phyloP scores from a whole-genome alignment of 2,329 filamentous ascomycete genomes.

The Claviceps citrina region DNA sequence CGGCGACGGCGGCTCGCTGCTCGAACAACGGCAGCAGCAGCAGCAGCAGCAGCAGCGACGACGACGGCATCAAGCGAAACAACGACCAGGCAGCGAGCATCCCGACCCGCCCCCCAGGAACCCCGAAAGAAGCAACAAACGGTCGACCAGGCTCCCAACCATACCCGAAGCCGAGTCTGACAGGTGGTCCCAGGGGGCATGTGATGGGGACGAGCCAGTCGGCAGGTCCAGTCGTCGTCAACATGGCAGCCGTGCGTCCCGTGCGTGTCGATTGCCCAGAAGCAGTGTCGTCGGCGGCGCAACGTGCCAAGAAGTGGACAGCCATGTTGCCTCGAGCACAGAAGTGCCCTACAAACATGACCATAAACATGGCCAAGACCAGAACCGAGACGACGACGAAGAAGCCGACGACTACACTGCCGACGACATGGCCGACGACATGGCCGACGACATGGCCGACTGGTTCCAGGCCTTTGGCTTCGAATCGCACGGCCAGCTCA shows the following conservation, averaged over 20 bases:
- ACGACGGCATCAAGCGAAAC: no score
- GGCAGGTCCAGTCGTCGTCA: no score
- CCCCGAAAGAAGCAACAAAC: slow-evolving; percentile 22
- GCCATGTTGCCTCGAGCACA: slow-evolving; percentile 10
- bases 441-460: slow-evolving; percentile 28
- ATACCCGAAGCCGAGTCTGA: slow-evolving; percentile 3
- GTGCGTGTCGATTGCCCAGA: not conserved
- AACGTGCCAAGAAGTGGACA: not conserved
- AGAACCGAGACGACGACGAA: no score
- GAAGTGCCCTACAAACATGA: no score
- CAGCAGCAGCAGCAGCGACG: not conserved
- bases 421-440: slow-evolving; percentile 22
- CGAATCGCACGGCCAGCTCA: slow-evolving; percentile 25
- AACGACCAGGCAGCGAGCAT: slow-evolving; percentile 12
- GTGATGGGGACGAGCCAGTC: no score
- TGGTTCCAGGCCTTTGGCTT: slow-evolving; percentile 41
- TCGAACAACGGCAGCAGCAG: not conserved
- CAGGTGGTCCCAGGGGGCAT: no score
- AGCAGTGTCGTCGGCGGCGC: not conserved
- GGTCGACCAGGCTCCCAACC: slow-evolving; percentile 15
- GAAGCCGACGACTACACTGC: slow-evolving; percentile 23
- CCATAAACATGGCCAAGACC: no score
- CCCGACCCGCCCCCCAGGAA: slow-evolving; percentile 1
- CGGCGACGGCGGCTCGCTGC: not conserved
- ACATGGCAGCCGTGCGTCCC: no score